Conservation (phyloP, 2,329 filamentous ascomycete genomes). For the Zymoseptoria tritici region DNA sequence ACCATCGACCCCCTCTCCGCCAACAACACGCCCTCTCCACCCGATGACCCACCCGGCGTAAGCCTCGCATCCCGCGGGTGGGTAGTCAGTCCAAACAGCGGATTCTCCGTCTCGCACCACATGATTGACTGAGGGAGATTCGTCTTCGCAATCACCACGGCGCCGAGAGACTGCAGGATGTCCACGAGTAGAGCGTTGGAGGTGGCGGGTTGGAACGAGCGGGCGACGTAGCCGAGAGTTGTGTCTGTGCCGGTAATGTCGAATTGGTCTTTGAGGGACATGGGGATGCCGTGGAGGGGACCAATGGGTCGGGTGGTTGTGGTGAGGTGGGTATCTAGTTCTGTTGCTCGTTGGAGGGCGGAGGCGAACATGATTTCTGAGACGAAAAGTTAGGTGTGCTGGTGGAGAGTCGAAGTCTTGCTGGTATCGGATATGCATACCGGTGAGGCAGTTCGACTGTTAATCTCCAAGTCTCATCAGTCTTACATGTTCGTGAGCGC, state of each 20-base stretch:
- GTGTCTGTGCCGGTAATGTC: slow-evolving; percentile 46
- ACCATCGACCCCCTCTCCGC: slow-evolving; percentile 37
- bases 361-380: slow-evolving; percentile 49
- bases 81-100: slow-evolving; percentile 44
- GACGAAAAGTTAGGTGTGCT: slow-evolving; percentile 31
- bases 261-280: slow-evolving; percentile 51
- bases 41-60: slow-evolving; percentile 43
- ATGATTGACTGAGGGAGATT: slow-evolving; percentile 47
- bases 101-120: slow-evolving; percentile 50
- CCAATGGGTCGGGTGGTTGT: slow-evolving; percentile 34
- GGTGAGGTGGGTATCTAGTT: slow-evolving; percentile 46
- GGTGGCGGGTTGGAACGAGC: slow-evolving; percentile 42
- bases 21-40: slow-evolving; percentile 39
- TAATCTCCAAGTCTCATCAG: too few species aligned
- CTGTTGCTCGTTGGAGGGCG: slow-evolving; percentile 43
- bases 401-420: too few species aligned
- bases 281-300: slow-evolving; percentile 32
- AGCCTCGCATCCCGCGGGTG: slow-evolving; percentile 39
- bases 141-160: slow-evolving; percentile 48
- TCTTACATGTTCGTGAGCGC: too few species aligned
- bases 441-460: slow-evolving; percentile 54
- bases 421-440: too few species aligned
- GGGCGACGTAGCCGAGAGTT: slow-evolving; percentile 46
- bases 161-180: slow-evolving; percentile 44
- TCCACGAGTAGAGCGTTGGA: slow-evolving; percentile 46